Evolutionary conservation across 768 basidiomycete species (phyloP).

Genomic region (Omphalotus guepiniiformis): DNA sequence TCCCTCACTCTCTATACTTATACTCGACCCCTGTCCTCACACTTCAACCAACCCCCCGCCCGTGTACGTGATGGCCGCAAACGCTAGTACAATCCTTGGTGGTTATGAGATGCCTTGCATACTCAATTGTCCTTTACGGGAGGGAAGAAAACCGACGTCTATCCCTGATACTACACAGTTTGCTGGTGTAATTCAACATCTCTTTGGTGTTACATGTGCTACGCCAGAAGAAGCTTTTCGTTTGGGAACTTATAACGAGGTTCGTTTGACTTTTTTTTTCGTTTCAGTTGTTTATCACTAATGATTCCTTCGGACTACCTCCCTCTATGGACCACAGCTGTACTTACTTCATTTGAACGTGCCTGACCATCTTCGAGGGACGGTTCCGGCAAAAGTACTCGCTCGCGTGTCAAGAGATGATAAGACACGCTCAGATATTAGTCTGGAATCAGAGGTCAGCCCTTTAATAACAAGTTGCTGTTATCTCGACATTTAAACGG

Average conservation of each 20-base stretch:
- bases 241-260: constrained; percentile 17
- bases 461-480: neutral
- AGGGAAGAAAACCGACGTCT: constrained; percentile 17
- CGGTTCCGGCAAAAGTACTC: constrained; percentile 16
- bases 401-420: constrained; percentile 19
- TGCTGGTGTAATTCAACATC: constrained; percentile 12
- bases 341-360: constrained; percentile 16
- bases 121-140: constrained; percentile 12
- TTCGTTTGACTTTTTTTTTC: constrained; percentile 2
- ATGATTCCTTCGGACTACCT: neutral
- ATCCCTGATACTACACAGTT: constrained; percentile 22
- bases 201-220: constrained; percentile 17
- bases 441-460: constrained; percentile 20
- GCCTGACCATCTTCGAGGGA: constrained; percentile 7
- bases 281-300: neutral
- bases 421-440: constrained; percentile 19
- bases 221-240: constrained; percentile 17
- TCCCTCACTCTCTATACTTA: too few relatives aligned
- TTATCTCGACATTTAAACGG: neutral
- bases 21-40: too few relatives aligned
- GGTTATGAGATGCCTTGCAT: constrained; percentile 15
- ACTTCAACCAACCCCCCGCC: too few relatives aligned
- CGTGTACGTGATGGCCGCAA: too few relatives aligned
- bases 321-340: constrained; percentile 11
- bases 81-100: too few relatives aligned